Percentiles rank a stretch among this genome's conserved stretches.
Conservation (phyloP, 2,329 filamentous ascomycete species). For the Lasiodiplodia theobromae region DNA sequence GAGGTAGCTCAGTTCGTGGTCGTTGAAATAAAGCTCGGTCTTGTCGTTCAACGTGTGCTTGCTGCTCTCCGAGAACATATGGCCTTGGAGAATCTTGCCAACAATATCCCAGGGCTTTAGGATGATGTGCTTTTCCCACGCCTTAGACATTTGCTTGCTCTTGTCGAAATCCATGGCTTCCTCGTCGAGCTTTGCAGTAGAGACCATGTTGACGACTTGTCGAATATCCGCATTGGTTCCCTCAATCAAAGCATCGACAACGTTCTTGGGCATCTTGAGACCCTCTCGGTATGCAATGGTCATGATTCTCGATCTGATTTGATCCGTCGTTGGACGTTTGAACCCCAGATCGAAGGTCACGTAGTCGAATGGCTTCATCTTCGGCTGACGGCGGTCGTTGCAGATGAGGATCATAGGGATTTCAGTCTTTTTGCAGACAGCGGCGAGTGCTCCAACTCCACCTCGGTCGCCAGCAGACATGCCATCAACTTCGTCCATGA, state of each 20-base stretch:
- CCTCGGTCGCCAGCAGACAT: slow-evolving; percentile 98
- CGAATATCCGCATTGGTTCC: slow-evolving; percentile 95
- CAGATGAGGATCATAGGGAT: slow-evolving; percentile 97
- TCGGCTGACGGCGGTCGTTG: slow-evolving; percentile 89
- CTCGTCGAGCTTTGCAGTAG: slow-evolving; percentile 89
- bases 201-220: slow-evolving; percentile 98
- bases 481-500: slow-evolving; percentile 99
- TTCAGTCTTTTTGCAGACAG: slow-evolving; percentile 93
- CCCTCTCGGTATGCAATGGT: slow-evolving; percentile 94
- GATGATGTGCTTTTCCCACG: slow-evolving; percentile 97
- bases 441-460: slow-evolving; percentile 91
- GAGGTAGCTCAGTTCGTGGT: slow-evolving; percentile 95
- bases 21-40: slow-evolving; percentile 98
- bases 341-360: slow-evolving; percentile 87
- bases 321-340: slow-evolving; percentile 85
- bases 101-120: slow-evolving; percentile 99
- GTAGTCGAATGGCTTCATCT: slow-evolving; percentile 98
- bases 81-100: slow-evolving; percentile 86
- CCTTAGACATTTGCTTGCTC: slow-evolving; percentile 92
- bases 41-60: slow-evolving; percentile 94
- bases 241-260: slow-evolving; percentile 93
- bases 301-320: slow-evolving; percentile 89
- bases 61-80: slow-evolving; percentile 83
- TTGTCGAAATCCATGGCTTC: slow-evolving; percentile 81
- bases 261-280: slow-evolving; percentile 80